These are phyloP conservation scores for Bombardia bombarda DNA, from an alignment of 495 filamentous ascomycete genomes.

Conservation along the genomic window DNA sequence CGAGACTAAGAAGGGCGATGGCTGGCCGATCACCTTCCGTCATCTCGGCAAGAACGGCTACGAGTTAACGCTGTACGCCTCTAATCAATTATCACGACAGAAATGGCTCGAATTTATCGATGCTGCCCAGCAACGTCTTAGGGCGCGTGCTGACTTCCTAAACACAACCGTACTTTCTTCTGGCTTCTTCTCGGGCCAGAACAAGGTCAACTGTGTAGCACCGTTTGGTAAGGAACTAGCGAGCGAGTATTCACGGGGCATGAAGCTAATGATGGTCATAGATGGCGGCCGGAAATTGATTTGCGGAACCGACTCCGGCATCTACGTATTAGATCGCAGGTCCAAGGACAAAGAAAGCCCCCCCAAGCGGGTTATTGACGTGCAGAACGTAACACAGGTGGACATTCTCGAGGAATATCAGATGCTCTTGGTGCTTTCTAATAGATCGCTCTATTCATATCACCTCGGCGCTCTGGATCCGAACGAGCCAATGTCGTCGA, in stretches of 20 bases:
- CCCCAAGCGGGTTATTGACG: constrained; percentile 80
- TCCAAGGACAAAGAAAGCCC: constrained; percentile 69
- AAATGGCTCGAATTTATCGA: constrained; percentile 98
- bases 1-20: constrained; percentile 55
- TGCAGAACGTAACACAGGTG: constrained; percentile 84
- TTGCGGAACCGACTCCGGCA: constrained; percentile 86
- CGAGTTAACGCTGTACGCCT: constrained; percentile 83
- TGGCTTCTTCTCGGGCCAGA: constrained; percentile 71
- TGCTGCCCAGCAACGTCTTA: constrained; percentile 74
- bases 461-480: constrained; percentile 75
- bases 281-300: constrained; percentile 94
- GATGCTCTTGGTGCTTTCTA: constrained; percentile 83
- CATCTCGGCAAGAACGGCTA: constrained; percentile 97
- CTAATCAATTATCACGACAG: constrained; percentile 66
- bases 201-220: constrained; percentile 86
- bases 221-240: constrained; percentile 58
- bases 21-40: constrained; percentile 93
- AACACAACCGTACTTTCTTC: constrained; percentile 80
- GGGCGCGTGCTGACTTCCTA: constrained; percentile 86
- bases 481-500: constrained; percentile 67
- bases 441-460: constrained; percentile 84
- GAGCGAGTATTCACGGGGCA: not conserved
- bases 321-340: constrained; percentile 84
- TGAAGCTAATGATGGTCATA: constrained; percentile 25
- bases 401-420: constrained; percentile 94